Conservation (phyloP, 257 asterid genomes). For the Apocynum venetum region DNA sequence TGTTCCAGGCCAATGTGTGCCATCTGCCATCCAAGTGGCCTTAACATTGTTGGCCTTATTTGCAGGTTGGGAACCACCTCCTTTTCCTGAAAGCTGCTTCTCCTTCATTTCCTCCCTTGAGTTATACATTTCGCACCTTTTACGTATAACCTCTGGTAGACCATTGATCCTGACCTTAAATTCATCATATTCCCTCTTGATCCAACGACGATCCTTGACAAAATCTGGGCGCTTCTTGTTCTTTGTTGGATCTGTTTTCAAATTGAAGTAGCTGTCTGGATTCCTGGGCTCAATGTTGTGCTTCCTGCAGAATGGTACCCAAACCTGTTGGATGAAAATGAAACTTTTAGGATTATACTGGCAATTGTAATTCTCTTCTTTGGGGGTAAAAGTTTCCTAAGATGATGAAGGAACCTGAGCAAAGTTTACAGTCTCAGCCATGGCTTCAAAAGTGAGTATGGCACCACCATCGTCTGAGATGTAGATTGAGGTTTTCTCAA, state of each 20-base stretch:
- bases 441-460: constrained; percentile 87
- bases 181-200: constrained; percentile 94
- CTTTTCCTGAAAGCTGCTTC: constrained; percentile 39
- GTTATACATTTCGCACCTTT: constrained; percentile 70
- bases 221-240: constrained; percentile 77
- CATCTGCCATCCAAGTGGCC: constrained; percentile 99
- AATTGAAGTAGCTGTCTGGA: constrained; percentile 91
- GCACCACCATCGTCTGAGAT: constrained; percentile 96
- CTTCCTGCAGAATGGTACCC: constrained; percentile 97
- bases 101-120: constrained; percentile 49
- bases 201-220: constrained; percentile 94
- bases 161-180: constrained; percentile 94
- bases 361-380: not conserved
- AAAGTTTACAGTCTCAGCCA: constrained; percentile 95
- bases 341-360: not conserved
- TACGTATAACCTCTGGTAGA: constrained; percentile 62
- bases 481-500: constrained; percentile 76
- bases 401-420: constrained; percentile 51
- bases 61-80: constrained; percentile 43
- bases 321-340: constrained; percentile 38
- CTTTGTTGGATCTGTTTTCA: constrained; percentile 75
- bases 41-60: constrained; percentile 36
- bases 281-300: constrained; percentile 89
- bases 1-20: constrained; percentile 99
- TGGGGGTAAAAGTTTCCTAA: not conserved